Conservation (phyloP, 1,284 basidiomycete genomes). For the Singerocomus rubriflavus region DNA sequence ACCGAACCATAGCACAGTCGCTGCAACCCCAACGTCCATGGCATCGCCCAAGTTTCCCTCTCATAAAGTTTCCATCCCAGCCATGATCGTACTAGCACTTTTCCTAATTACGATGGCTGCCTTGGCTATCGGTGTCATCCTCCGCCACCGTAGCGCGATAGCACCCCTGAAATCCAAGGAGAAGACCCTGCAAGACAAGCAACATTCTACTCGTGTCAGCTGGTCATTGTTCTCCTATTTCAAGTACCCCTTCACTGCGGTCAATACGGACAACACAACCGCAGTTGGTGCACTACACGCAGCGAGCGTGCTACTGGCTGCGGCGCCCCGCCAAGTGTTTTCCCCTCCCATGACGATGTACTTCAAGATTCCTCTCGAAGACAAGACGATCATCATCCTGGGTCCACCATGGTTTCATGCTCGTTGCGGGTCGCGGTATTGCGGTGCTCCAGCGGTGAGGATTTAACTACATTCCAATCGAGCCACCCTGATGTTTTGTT, state of each 20-base stretch:
- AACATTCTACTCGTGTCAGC: background rate
- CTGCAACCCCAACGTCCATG: background rate
- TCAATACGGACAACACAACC: constrained; percentile 4
- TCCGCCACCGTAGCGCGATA: constrained; percentile 17
- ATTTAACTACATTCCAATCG: background rate
- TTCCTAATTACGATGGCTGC: constrained; percentile 18
- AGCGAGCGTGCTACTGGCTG: constrained; percentile 22
- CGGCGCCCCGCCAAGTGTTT: constrained; percentile 24
- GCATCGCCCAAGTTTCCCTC: background rate
- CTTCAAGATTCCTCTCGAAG: constrained; percentile 15
- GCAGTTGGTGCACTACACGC: constrained; percentile 25
- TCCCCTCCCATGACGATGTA: constrained; percentile 22
- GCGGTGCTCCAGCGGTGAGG: constrained; percentile 4
- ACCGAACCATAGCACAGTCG: constrained; percentile 11
- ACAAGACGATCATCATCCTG: constrained; percentile 24
- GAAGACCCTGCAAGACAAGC: background rate
- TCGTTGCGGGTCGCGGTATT: constrained; percentile 6
- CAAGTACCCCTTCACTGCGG: background rate
- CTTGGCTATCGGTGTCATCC: constrained; percentile 18
- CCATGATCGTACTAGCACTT: constrained; percentile 21
- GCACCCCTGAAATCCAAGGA: background rate
- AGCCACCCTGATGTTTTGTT: background rate
- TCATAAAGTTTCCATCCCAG: constrained; percentile 18
- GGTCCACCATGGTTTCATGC: constrained; percentile 11
- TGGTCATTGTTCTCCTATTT: background rate